A percentile compares a stretch with the other conserved stretches of the same genome.
These are phyloP conservation scores for Peronospora belbahrii DNA, from an alignment of 352 stramenopile genomes.

Conservation along the genomic window DNA sequence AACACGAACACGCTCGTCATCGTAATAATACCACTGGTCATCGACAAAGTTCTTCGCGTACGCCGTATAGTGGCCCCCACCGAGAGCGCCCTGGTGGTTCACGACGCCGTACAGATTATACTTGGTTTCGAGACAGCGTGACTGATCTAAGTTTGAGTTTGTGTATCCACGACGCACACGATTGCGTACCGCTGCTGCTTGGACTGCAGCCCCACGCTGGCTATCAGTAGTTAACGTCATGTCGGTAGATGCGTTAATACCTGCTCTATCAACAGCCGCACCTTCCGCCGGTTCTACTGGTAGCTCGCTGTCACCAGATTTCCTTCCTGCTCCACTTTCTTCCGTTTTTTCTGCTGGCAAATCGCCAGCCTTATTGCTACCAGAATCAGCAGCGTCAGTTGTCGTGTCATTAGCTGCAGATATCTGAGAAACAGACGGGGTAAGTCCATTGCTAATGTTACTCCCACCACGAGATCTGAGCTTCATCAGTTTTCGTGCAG, in stretches of 20 bases:
- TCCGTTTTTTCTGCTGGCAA: slow-evolving; percentile 5
- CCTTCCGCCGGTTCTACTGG: slow-evolving; percentile 5
- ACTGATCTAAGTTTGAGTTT: slow-evolving; percentile 85
- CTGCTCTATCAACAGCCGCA: slow-evolving; percentile 7
- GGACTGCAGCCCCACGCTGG: slow-evolving; percentile 15
- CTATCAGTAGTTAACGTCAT: slow-evolving; percentile 16
- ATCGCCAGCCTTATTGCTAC: slow-evolving; percentile 6
- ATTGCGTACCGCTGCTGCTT: slow-evolving; percentile 43
- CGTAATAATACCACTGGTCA: slow-evolving; percentile 88
- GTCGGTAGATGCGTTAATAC: slow-evolving; percentile 4
- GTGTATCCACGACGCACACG: slow-evolving; percentile 77
- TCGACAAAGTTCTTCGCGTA: slow-evolving; percentile 86
- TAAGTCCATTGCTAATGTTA: slow-evolving; percentile 14
- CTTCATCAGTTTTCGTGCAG: slow-evolving; percentile 28
- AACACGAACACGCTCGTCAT: slow-evolving; percentile 82
- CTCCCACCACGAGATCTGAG: slow-evolving; percentile 24
- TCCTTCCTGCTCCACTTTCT: slow-evolving; percentile 12
- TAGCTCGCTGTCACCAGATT: slow-evolving; percentile 16
- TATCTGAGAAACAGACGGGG: slow-evolving; percentile 7
- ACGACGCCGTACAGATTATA: slow-evolving; percentile 86
- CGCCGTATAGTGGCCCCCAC: slow-evolving; percentile 82
- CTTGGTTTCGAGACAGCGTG: slow-evolving; percentile 77
- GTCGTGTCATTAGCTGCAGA: slow-evolving; percentile 5
- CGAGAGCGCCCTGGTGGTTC: slow-evolving; percentile 83
- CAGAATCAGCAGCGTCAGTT: slow-evolving; percentile 5